These are phyloP conservation scores for Guyanaporus albipodus DNA, from an alignment of 768 basidiomycete genomes.

Conservation along the genomic window DNA sequence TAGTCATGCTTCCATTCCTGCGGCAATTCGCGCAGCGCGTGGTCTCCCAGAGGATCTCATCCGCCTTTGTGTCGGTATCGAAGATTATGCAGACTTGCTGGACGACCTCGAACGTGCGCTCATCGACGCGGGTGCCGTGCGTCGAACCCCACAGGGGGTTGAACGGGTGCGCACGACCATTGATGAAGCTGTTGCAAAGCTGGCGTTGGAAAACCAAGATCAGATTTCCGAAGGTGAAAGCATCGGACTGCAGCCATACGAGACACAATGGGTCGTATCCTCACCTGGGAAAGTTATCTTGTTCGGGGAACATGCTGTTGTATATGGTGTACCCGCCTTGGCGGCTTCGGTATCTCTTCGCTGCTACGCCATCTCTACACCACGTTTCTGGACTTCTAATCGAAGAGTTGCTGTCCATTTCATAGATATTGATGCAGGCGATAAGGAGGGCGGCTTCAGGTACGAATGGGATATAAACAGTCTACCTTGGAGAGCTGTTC, in stretches of 20 bases:
- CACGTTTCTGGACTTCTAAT: conserved; percentile 51
- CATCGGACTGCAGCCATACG: conserved; percentile 14
- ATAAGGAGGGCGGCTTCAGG: conserved; percentile 45
- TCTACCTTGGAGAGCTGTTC: conserved; percentile 77
- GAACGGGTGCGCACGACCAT: conserved; percentile 48
- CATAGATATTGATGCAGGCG: conserved; percentile 56
- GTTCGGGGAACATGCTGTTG: conserved; percentile 98
- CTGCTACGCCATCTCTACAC: conserved; percentile 82
- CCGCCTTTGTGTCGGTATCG: conserved; percentile 96
- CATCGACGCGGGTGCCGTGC: conserved; percentile 86
- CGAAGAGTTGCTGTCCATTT: conserved; percentile 60
- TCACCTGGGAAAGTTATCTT: conserved; percentile 98
- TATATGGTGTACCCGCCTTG: conserved; percentile 95
- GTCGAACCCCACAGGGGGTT: conserved; percentile 39
- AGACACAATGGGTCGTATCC: conserved; percentile 80
- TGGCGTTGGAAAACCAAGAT: conserved; percentile 41
- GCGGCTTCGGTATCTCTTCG: conserved; percentile 94
- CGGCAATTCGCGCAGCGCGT: conserved; percentile 90
- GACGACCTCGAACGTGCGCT: conserved; percentile 95
- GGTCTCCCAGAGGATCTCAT: conserved; percentile 99
- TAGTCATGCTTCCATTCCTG: conserved; percentile 94
- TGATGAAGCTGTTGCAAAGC: conserved; percentile 64
- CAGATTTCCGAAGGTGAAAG: conserved; percentile 8
- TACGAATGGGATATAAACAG: conserved; percentile 75
- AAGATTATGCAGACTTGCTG: conserved; percentile 87